These are phyloP conservation scores for Sporothrix phasma DNA, from an alignment of 2,329 filamentous ascomycete species.

Conservation along the genomic window DNA sequence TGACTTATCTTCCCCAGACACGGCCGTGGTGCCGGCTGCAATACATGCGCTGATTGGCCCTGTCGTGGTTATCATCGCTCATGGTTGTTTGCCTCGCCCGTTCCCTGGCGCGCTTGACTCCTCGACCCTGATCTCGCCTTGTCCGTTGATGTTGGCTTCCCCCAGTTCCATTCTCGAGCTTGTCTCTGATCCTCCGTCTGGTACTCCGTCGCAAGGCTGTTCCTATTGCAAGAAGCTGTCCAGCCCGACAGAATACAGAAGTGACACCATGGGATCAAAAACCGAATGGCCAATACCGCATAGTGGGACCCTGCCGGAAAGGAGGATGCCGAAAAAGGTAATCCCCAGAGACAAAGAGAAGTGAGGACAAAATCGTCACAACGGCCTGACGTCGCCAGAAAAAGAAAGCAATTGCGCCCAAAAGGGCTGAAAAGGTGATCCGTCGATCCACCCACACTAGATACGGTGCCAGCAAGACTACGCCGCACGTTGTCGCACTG, in stretches of 20 bases:
- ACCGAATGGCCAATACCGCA: not conserved
- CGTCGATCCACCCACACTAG: not conserved
- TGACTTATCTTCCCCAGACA: not conserved
- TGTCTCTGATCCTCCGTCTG: not conserved
- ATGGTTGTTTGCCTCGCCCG: too few species aligned
- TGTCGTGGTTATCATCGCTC: too few species aligned
- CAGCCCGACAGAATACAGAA: not conserved
- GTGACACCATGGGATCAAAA: not conserved
- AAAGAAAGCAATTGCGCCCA: not conserved
- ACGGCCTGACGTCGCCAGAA: too few species aligned
- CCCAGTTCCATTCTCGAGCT: not conserved
- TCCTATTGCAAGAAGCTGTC: too few species aligned
- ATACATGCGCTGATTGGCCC: too few species aligned
- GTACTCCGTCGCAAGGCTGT: too few species aligned
- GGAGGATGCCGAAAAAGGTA: constrained; percentile 1
- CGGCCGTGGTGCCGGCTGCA: too few species aligned
- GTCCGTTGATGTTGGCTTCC: not conserved
- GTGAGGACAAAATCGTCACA: not conserved
- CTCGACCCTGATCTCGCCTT: too few species aligned
- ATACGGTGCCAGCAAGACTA: not conserved
- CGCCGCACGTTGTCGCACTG: not conserved
- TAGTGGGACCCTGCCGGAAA: not conserved
- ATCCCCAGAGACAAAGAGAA: not conserved
- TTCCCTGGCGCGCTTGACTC: too few species aligned
- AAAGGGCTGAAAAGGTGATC: not conserved